A percentile compares a stretch with the other conserved stretches of the same genome.
These are phyloP conservation scores for Pleurotus citrinopileatus DNA, from an alignment of 768 basidiomycete species.

Conservation along the genomic window DNA sequence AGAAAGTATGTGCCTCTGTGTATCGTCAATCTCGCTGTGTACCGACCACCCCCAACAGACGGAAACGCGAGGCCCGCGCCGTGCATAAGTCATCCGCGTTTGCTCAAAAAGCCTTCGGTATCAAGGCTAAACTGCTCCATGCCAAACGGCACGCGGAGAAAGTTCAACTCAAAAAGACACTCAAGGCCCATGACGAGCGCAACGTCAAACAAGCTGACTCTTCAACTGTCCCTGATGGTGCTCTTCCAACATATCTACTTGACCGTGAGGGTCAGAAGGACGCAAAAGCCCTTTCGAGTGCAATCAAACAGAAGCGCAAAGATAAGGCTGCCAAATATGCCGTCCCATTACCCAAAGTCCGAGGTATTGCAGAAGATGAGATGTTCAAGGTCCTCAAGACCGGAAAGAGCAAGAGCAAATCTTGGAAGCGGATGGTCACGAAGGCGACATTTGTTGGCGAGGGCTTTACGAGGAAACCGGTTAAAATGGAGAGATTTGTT, in stretches of 20 bases:
- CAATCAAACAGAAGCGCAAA: slow-evolving; percentile 98
- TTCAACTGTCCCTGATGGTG: slow-evolving; percentile 81
- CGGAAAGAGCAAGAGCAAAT: slow-evolving; percentile 92
- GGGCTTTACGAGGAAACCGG: slow-evolving; percentile 96
- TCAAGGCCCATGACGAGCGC: slow-evolving; percentile 98
- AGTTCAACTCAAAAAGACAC: slow-evolving; percentile 98
- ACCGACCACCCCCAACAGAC: slow-evolving; percentile 38
- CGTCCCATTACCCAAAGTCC: slow-evolving; percentile 93
- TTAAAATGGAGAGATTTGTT: slow-evolving; percentile 98
- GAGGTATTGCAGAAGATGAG: slow-evolving; percentile 98
- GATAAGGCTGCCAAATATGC: slow-evolving; percentile 99
- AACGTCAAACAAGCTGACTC: slow-evolving; percentile 94
- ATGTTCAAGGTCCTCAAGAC: slow-evolving; percentile 99
- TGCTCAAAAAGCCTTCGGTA: slow-evolving; percentile 93
- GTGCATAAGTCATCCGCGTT: slow-evolving; percentile 74
- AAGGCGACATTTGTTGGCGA: slow-evolving; percentile 99
- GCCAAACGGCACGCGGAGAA: slow-evolving; percentile 96
- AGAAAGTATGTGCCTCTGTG: slow-evolving; percentile 61
- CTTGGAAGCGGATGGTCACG: slow-evolving; percentile 99
- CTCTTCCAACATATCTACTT: slow-evolving; percentile 91
- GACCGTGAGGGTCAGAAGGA: slow-evolving; percentile 99
- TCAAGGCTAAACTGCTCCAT: slow-evolving; percentile 98
- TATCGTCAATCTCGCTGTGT: slow-evolving; percentile 4
- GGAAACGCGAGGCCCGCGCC: slow-evolving; percentile 79
- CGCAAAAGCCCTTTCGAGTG: slow-evolving; percentile 92